Evolutionary conservation across 768 basidiomycete species (phyloP), one percentile per base, ranked within the genome.

Genomic region (Pleurotus platypus): DNA sequence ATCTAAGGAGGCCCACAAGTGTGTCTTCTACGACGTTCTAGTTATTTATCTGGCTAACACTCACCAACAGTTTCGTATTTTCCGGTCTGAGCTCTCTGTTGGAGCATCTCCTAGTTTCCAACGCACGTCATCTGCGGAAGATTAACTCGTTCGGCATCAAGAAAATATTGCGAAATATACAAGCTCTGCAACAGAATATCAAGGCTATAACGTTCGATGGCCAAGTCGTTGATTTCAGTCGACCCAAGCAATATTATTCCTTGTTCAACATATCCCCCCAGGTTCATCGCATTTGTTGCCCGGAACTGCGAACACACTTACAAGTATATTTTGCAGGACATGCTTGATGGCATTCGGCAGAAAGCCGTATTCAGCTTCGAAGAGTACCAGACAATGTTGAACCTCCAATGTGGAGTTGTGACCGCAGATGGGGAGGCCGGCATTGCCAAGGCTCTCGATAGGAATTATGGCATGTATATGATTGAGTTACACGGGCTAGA

Each of bases 321-420:
- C 56, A 60, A 15, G 20, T 8, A 5, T 8, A 2, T 8, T 16
- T 20, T 37, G 6, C 57, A 96, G 94, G 83, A 82, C 51, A 85
- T 98, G 81, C 76, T 98, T 49, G 85, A 90, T 26, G 72, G 78
- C 9, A 83, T 93, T 55, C 84, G 86, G 24, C 62, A 75, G 48
- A 77, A 79, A 60, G 83, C 82, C 60, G 70, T 70, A 39, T 98
- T 92, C 74, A 83, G 79, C 3, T 96, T 97, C 62, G 94, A 96
- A 62, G 92, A 98, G 66, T 98, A 96, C 71, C 90, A 94, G 68
- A 81, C 83, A 6, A 94, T 98, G 79, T 79, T 98, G 48, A 89
- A 86, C 63, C 78, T 98, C 38, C 92, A 93, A 63, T 96, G 94
- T 66, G 91, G 90, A 13, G 84, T 94, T 37, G 85, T 92, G 65